Conservation (phyloP, 2,329 filamentous ascomycete genomes). For the Phialocephala subalpina region DNA sequence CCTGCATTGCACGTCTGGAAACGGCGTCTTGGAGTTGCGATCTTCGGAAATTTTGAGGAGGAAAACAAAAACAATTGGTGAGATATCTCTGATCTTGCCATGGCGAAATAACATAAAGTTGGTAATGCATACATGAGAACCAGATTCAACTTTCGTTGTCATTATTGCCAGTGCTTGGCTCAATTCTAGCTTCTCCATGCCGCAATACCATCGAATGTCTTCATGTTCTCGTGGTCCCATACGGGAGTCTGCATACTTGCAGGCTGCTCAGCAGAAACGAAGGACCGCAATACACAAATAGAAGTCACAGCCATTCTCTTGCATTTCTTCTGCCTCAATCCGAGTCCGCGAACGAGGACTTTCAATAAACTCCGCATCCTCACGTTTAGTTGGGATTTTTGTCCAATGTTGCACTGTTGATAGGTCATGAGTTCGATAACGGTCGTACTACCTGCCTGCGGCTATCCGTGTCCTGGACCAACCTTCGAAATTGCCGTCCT, state of each 20-base stretch:
- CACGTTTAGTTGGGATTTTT: background rate
- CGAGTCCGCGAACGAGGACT: background rate
- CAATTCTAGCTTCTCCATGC: background rate
- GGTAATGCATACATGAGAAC: slow-evolving; percentile 1
- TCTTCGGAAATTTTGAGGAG: background rate
- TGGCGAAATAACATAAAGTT: background rate
- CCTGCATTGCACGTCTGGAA: background rate
- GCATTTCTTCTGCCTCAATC: background rate
- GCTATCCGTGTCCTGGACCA: background rate
- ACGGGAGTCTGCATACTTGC: background rate
- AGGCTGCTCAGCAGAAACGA: background rate
- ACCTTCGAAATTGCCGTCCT: background rate
- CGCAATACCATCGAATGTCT: background rate
- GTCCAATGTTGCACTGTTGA: background rate
- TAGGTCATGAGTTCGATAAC: slow-evolving; percentile 6
- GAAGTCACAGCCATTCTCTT: background rate
- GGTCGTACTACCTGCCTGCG: background rate
- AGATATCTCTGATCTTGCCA: background rate
- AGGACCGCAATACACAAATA: background rate
- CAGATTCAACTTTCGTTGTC: background rate
- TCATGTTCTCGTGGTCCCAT: background rate
- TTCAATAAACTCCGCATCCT: background rate
- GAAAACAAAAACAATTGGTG: background rate
- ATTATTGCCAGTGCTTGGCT: background rate
- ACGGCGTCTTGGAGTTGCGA: background rate